A percentile compares a stretch with the other conserved stretches of the same genome.
Conservation (phyloP, 208 protist genomes). For the Giardia muris region DNA sequence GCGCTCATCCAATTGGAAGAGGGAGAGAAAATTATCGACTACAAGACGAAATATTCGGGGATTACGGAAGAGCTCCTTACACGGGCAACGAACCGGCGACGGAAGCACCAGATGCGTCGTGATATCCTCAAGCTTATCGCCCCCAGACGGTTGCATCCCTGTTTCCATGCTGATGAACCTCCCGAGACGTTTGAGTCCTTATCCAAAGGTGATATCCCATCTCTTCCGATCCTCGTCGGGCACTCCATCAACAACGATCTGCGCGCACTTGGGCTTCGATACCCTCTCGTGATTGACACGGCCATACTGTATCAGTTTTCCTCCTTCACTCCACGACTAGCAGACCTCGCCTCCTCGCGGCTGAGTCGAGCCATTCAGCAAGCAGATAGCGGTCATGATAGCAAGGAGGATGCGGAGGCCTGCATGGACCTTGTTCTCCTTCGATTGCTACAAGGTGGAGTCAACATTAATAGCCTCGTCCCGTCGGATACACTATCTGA, state of each 20-base stretch:
- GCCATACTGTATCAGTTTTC: neutral
- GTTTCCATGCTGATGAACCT: neutral
- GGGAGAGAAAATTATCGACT: neutral
- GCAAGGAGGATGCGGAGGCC: neutral
- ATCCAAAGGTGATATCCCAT: neutral
- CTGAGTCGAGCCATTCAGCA: neutral
- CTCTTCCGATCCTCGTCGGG: neutral
- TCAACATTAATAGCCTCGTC: too few species aligned
- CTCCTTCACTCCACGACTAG: neutral
- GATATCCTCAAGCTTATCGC: neutral
- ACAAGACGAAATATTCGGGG: neutral
- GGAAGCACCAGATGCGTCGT: neutral
- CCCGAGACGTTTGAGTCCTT: neutral
- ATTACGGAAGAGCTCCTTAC: neutral
- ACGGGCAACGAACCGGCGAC: neutral
- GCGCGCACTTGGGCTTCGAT: neutral
- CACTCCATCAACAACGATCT: neutral
- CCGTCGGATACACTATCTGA: too few species aligned
- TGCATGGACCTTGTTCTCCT: neutral
- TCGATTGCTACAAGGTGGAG: too few species aligned
- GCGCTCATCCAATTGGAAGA: neutral
- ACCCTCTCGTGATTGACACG: neutral
- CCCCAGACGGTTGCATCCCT: neutral
- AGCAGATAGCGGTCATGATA: neutral
- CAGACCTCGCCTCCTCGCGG: neutral